These are phyloP conservation scores for Ilyonectria sp. DNA, from an alignment of 2,329 filamentous ascomycete species.

Conservation along the genomic window DNA sequence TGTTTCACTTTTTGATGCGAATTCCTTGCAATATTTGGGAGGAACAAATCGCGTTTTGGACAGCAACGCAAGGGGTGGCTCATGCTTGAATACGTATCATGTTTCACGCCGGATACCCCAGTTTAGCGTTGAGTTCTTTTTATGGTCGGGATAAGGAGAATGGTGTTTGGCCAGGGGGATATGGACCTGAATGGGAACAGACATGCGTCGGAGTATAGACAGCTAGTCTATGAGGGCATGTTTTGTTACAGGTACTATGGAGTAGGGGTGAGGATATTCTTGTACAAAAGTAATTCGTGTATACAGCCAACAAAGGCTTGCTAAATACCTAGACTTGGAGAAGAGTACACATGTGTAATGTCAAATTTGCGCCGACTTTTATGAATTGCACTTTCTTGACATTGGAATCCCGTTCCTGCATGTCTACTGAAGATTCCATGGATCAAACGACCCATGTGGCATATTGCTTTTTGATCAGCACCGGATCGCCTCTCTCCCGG, in stretches of 20 bases:
- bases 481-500: constrained; percentile 4
- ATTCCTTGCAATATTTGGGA: constrained; percentile 13
- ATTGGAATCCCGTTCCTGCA: background rate
- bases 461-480: constrained; percentile 6
- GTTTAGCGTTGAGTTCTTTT: constrained; percentile 9
- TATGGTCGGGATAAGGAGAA: constrained; percentile 1
- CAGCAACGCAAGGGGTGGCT: constrained; percentile 8
- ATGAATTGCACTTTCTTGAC: background rate
- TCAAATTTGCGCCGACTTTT: background rate
- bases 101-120: constrained; percentile 6
- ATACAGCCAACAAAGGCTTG: background rate
- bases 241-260: background rate
- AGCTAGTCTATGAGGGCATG: background rate
- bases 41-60: constrained; percentile 20
- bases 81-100: background rate
- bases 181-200: background rate
- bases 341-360: background rate
- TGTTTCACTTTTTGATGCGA: background rate
- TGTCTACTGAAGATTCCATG: background rate
- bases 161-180: background rate
- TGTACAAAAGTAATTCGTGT: constrained; percentile 9
- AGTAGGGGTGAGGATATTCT: background rate
- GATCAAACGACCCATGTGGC: background rate
- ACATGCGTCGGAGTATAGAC: background rate
- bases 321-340: background rate